phyloP scores from a whole-genome alignment of 768 basidiomycete species.

The Rhizopogon vinicolor region DNA sequence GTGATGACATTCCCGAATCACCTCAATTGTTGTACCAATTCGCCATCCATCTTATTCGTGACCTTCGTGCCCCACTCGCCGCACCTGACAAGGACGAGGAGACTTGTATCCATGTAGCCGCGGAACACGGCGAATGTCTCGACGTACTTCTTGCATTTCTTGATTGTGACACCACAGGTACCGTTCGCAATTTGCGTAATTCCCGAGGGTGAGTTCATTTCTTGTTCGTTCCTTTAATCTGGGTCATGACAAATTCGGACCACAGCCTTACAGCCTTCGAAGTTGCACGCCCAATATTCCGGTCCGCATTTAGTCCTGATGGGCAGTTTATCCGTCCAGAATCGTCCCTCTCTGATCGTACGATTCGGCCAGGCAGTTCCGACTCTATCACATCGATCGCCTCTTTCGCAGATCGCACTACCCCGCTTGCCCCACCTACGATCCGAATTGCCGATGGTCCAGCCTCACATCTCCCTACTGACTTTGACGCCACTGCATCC shows the following conservation, averaged over 20 bases:
- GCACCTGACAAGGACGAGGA: slow-evolving; percentile 65
- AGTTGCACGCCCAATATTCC: slow-evolving; percentile 63
- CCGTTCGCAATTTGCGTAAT: slow-evolving; percentile 59
- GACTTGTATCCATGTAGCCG: slow-evolving; percentile 78
- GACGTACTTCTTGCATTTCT: slow-evolving; percentile 61
- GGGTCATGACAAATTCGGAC: not conserved
- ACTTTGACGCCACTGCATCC: slow-evolving; percentile 41
- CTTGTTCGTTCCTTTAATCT: not conserved
- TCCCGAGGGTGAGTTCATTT: slow-evolving; percentile 55
- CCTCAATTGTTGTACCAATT: slow-evolving; percentile 48
- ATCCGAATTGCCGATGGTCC: slow-evolving; percentile 24
- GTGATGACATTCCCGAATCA: slow-evolving; percentile 29
- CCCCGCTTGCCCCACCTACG: slow-evolving; percentile 12
- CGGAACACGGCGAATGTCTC: slow-evolving; percentile 64
- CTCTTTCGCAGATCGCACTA: slow-evolving; percentile 35
- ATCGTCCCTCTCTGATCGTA: slow-evolving; percentile 52
- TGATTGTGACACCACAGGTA: slow-evolving; percentile 55
- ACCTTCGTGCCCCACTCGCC: slow-evolving; percentile 64
- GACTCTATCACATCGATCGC: slow-evolving; percentile 45
- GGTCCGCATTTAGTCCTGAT: slow-evolving; percentile 53
- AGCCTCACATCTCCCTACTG: slow-evolving; percentile 32
- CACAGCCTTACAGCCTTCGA: slow-evolving; percentile 61
- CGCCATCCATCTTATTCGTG: slow-evolving; percentile 60
- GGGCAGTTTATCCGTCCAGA: slow-evolving; percentile 41
- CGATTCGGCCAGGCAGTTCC: slow-evolving; percentile 41